phyloP scores from a whole-genome alignment of 2,329 filamentous ascomycete species.

The Apiospora saccharicola region DNA sequence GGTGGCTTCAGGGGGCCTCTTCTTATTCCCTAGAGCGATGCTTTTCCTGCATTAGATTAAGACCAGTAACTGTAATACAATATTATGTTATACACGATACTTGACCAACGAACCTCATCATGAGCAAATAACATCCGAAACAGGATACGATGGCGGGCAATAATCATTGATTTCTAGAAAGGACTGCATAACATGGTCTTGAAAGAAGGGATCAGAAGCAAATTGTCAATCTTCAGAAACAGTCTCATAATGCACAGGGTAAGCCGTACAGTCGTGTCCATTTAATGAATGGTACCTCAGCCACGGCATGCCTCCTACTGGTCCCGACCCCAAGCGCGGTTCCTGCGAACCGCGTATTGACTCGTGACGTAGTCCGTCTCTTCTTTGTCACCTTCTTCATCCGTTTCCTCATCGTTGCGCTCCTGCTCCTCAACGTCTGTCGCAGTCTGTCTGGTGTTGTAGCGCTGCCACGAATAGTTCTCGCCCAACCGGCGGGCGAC shows the following conservation, averaged over 20 bases:
- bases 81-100: neutral
- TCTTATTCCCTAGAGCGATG: neutral
- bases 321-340: neutral
- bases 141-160: neutral
- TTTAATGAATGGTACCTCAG: neutral
- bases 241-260: no score
- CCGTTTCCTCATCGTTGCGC: constrained; percentile 25
- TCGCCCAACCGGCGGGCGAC: constrained; percentile 64
- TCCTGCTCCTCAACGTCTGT: constrained; percentile 6
- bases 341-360: constrained; percentile 9
- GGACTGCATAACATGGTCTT: neutral
- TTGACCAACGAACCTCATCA: no score
- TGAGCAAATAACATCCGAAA: neutral
- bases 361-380: constrained; percentile 24
- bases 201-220: neutral
- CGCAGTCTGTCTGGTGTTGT: constrained; percentile 29
- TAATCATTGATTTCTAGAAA: neutral
- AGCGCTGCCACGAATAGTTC: constrained; percentile 47
- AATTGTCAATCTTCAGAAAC: neutral
- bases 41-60: neutral
- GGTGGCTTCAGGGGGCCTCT: neutral
- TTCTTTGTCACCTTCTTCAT: neutral
- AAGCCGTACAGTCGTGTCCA: no score
- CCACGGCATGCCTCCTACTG: neutral
- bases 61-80: neutral